Base-by-base conservation (phyloP, 371 early-diverging fungal species). In the Zychaea mexicana region DNA sequence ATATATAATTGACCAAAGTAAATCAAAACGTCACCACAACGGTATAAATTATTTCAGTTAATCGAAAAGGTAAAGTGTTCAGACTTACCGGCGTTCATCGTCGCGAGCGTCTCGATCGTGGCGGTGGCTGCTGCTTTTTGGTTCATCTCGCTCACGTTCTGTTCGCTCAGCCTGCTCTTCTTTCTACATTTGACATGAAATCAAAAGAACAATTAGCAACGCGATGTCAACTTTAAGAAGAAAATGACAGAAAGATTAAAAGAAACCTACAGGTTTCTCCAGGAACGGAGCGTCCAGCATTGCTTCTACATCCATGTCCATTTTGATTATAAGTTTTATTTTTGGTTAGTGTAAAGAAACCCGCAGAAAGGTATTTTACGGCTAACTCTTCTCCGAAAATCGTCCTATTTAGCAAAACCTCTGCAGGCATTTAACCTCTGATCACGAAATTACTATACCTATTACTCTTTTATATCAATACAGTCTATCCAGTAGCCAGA, bases 281-380 rank as follows among this genome's bases (percentile, higher is more conserved):
- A 87, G 89, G 78, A 89, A 94, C 24, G 94, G 94, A 49, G 94
- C 94, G 67, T 94, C 94, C 70, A 94, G 84, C 83, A 94, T 85
- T 66, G 90, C 92, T 76, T 93, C 95, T 56, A 94, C 85, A 65
- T 93, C 89, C 60, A 78, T 65, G 57, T 82, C 82, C 85, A 77
- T 71, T 31, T 39, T 58, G 46, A 28, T 30, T 54, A 8, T 13
- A 22, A 22, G n/a, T 49, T 49, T 49, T 49, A 9, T 47, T 47
- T 0, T 49, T 19, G 10, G 19, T 49, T 49, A 42, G 42, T 49
- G n/a, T 22, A 22, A 49, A 26, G n/a, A 26, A 47, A 22, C 38
- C 38, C 38, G 38, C 38, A 36, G 38, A 7, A 36, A 36, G 9
- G 15, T 7, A 9, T 36, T 36, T 15, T 36, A 7, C 38, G 9